Evolutionary conservation across 2,329 filamentous ascomycete species (phyloP), one percentile per base, ranked within the genome.

Genomic region (Lecanicillium sp.): DNA sequence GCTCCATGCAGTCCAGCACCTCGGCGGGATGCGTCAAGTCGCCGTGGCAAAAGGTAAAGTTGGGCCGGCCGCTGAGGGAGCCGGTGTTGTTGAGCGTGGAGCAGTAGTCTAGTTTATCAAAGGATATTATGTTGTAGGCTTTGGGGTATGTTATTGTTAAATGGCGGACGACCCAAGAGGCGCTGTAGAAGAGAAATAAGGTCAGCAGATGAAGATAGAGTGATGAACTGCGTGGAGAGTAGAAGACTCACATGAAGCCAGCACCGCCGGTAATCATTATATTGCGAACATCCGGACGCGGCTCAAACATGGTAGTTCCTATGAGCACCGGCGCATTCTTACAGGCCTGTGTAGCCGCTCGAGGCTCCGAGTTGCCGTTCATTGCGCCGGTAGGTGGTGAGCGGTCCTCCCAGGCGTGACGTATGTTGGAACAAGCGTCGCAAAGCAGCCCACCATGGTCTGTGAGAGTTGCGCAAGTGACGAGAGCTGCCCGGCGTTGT

Each of bases 31-130:
- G 79, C 22, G 81, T 87, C 48, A 90, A 78, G 52, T 90, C 84
- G 40, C 86, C 85, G 55, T 85, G 79, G 58, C 86, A 83, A 57
- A 90, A 90, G 20, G 71, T 74, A 59, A 89, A 92, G 60, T 89
- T 90, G 39, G 72, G 67, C 49, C 72, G 73, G 45, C 72, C 70
- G 50, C 83, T 74, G 35, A 90, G 72, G 36, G 74, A 69, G 32
- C 79, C 72, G 4, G 84, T 87, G 61, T 90, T 92, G 66, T 88
- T 87, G 49, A 87, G 68, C 7, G 84, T 84, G 7, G 85, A 74
- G 63, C 84, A 88, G 63, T 88, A 87, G 58, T 90, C 85, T 43
- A 90, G 71, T 61, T 89, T 90, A 64, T 92, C 86, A 53, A 89
- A 87, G 25, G 82, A 89, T 36, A 90, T 70, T 46, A 90, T 76